Conservation (phyloP, 768 basidiomycete species). For the Tricholomella constricta region DNA sequence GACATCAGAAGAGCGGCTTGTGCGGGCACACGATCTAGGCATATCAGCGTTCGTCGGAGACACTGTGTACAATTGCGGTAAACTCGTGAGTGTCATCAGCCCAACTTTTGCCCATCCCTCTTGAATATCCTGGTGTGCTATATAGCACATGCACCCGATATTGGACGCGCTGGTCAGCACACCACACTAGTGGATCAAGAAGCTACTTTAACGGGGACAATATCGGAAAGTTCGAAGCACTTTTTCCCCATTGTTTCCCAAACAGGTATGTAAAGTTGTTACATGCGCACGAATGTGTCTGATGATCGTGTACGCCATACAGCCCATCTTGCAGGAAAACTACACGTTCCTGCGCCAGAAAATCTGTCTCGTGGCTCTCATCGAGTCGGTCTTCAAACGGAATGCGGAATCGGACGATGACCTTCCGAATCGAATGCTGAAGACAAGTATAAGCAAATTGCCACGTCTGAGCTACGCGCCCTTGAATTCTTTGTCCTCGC, state of each 20-base stretch:
- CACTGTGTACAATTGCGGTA: constrained; percentile 98
- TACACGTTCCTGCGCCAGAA: constrained; percentile 96
- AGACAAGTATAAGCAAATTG: constrained; percentile 42
- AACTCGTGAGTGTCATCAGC: constrained; percentile 71
- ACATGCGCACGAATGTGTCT: constrained; percentile 1
- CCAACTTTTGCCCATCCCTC: background rate
- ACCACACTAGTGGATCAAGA: constrained; percentile 90
- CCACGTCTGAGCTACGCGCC: constrained; percentile 57
- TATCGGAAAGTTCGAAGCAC: constrained; percentile 94
- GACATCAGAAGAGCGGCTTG: constrained; percentile 73
- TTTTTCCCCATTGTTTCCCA: constrained; percentile 83
- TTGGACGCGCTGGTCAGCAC: constrained; percentile 83
- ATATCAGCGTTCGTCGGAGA: constrained; percentile 93
- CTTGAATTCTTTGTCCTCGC: constrained; percentile 67
- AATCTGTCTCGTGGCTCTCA: constrained; percentile 98
- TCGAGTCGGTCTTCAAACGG: constrained; percentile 93
- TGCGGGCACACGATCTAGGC: constrained; percentile 88
- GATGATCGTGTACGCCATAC: background rate
- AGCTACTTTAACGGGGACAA: constrained; percentile 95
- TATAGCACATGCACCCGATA: constrained; percentile 93
- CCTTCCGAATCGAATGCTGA: constrained; percentile 58
- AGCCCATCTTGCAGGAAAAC: constrained; percentile 92
- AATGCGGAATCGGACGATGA: constrained; percentile 82
- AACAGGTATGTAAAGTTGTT: constrained; percentile 62
- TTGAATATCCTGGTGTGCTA: background rate